phyloP scores from a whole-genome alignment of 2,329 filamentous ascomycete genomes.

The Phoma herbarum region DNA sequence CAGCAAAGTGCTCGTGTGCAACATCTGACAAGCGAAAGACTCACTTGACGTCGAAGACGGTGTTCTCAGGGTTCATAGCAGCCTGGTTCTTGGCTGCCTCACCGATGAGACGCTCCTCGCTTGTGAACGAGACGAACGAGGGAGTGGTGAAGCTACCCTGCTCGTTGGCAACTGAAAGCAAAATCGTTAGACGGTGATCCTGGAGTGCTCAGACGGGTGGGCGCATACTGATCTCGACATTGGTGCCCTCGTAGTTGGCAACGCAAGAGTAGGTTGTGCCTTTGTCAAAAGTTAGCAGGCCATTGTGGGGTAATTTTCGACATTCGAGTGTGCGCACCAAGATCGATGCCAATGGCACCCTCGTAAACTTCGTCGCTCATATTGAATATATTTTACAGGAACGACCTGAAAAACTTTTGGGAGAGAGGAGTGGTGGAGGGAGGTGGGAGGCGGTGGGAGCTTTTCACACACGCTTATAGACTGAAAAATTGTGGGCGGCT shows the following conservation, averaged over 20 bases:
- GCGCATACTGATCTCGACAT: conserved; percentile 93
- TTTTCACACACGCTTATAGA: conserved; percentile 31
- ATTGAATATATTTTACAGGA: conserved; percentile 56
- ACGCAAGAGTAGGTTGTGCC: conserved; percentile 99
- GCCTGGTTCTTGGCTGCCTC: conserved; percentile 99
- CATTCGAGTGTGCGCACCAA: conserved; percentile 69
- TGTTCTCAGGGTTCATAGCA: conserved; percentile 98
- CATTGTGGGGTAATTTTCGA: conserved; percentile 40
- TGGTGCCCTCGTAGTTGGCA: conserved; percentile 98
- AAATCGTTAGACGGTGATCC: conserved; percentile 30
- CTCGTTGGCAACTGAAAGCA: conserved; percentile 85
- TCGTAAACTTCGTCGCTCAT: conserved; percentile 99
- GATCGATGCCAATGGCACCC: conserved; percentile 99
- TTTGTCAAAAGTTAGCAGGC: conserved; percentile 56
- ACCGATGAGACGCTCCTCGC: conserved; percentile 98
- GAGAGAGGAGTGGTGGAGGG: conserved; percentile 43
- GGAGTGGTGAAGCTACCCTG: conserved; percentile 99
- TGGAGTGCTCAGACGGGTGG: conserved; percentile 13
- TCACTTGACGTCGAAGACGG: conserved; percentile 99
- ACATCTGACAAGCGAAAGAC: conserved; percentile 47
- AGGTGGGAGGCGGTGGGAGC: conserved; percentile 40
- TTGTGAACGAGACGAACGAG: conserved; percentile 98
- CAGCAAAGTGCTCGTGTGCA: conserved; percentile 33
- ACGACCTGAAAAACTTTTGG: conserved; percentile 41
- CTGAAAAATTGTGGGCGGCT: conserved; percentile 27